Evolutionary conservation across 306 rosid genomes (phyloP), one percentile per base, ranked within the genome.

Genomic region (Prunus campanulata): DNA sequence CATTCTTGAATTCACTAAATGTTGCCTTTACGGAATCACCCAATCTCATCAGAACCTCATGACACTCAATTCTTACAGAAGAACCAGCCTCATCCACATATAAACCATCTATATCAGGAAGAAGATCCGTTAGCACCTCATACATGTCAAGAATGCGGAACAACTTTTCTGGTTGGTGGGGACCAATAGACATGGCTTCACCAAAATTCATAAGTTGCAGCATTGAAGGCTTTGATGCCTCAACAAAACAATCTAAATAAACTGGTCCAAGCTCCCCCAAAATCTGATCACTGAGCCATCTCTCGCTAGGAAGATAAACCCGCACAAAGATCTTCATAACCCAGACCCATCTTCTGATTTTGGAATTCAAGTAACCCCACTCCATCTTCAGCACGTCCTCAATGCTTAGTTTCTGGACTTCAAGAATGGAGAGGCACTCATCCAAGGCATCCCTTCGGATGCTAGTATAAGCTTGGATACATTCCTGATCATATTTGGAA

Each of bases 171-270:
- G 98, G 98, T 25, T 89, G 85, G 75, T 91, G 98, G 55, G 98
- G 96, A 47, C 97, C 97, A 32, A 94, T 85, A 27, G 96, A 85
- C 94, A 94, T 91, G 75, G 98, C 98, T 83, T 90, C 97, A 15
- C 90, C 88, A 7, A 94, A 94, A 81, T 91, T 91, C 82, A 94
- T 83, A 81, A 94, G 94, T 86, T 91, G 98, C 86, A 91, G 71
- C 68, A 94, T 77, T 24, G 97, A 88, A 80, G 94, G 85, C 86
- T 94, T 94, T 5, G 98, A 90, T 55, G 96, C 87, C 78, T 89
- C 94, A 66, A 87, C 88, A 77, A 94, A 94, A 81, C 91, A 94
- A 77, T 50, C 81, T 39, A 84, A 52, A 67, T 86, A 73, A 63
- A 83, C 68, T 12, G 78, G 76, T 79, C 82, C 97, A 11, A 80